Evolutionary conservation across 1,284 basidiomycete species (phyloP).

Genomic region (Schizopora paradoxa): DNA sequence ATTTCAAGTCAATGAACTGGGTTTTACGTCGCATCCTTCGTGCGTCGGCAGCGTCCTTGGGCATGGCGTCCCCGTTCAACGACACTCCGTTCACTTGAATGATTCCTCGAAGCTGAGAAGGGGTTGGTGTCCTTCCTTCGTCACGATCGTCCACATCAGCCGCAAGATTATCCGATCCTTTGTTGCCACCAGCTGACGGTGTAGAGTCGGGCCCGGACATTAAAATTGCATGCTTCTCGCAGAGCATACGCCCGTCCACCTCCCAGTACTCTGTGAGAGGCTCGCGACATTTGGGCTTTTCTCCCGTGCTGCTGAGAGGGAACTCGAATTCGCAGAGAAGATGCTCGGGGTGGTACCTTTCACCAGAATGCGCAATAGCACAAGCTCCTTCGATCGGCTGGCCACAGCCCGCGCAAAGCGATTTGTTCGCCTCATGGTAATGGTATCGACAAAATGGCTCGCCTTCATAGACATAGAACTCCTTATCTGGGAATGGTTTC

Average conservation of each 20-base stretch:
- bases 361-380: conserved; percentile 72
- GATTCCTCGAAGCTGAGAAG: conserved; percentile 1
- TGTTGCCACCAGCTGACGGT: not conserved
- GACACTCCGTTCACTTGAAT: conserved; percentile 6
- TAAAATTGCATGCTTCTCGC: conserved; percentile 64
- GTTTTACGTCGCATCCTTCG: conserved; percentile 16
- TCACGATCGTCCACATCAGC: conserved; percentile 11
- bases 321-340: conserved; percentile 56
- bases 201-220: not conserved
- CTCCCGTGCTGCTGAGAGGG: not conserved
- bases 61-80: conserved; percentile 1
- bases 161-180: conserved; percentile 13
- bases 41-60: conserved; percentile 12
- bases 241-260: conserved; percentile 74
- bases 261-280: conserved; percentile 80
- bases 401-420: conserved; percentile 79
- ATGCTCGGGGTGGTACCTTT: conserved; percentile 82
- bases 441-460: conserved; percentile 86
- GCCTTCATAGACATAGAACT: conserved; percentile 84
- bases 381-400: conserved; percentile 89
- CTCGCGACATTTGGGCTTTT: conserved; percentile 41
- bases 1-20: conserved; percentile 16
- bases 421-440: conserved; percentile 85
- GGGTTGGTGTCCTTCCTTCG: not conserved
- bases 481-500: conserved; percentile 84